Base-by-base conservation (phyloP, 2,329 filamentous ascomycete species). In the Trichoderma sp. region DNA sequence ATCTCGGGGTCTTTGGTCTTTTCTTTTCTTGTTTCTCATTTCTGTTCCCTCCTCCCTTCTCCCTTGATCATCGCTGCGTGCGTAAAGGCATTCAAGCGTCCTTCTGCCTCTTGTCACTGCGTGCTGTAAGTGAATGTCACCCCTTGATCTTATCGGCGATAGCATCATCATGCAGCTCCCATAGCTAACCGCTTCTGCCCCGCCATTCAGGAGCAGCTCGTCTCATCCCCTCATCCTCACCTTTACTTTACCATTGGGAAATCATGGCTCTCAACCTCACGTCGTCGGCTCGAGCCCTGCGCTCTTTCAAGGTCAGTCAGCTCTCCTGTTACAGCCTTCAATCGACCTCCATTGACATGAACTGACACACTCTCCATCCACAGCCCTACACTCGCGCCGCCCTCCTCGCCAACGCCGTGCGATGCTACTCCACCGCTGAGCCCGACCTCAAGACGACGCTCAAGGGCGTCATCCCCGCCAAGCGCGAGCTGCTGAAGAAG, bases 401-500 rank as follows among this genome's bases (percentile, higher is more conserved):
- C 64, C 55, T 73, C 58, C 61, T 68, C 66, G 71, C 72, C 71
- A 68, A 67, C 66, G 74, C 77, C 63, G 71, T 72, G 55, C 83
- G 90, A 73, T 81, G 77, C 76, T 93, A 93, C 80, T 87, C 90
- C 69, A 87, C 91, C 50, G 84, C 91, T 66, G 94, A 98, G 78
- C 91, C 91, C 66, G 91, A 94, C 75, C 88, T 99, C 74, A 99
- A 98, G 81, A 83, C 91, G 60, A 92, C 92, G 15, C 87, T 99
- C 70, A 90, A 88, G 73, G 87, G 88, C 71, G 86, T 88, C 66
- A 96, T 99, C 72, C 95, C 95, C 41, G 92, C 88, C 68, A 98
- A 98, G 83, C 88, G 93, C 60, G 94, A 97, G 78, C 88, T 97
- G 21, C 81, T 98, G 73, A 95, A 97, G 80, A 91, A 93, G 78